Percentiles rank a stretch among this genome's conserved stretches.
These are phyloP conservation scores for Aspergillus ibericus DNA, from an alignment of 2,329 filamentous ascomycete genomes.

Conservation along the genomic window DNA sequence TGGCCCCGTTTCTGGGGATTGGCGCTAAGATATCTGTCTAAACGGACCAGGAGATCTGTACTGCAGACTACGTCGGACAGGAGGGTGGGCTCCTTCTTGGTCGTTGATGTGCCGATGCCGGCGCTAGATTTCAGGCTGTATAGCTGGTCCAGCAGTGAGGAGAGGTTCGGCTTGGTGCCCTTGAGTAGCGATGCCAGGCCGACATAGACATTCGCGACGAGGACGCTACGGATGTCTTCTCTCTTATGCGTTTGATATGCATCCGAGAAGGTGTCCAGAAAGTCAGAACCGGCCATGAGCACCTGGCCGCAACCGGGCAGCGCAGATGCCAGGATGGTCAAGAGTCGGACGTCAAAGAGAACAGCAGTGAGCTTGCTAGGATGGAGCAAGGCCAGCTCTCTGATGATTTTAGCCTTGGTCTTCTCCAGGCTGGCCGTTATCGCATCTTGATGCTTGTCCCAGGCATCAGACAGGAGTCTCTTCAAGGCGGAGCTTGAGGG, in stretches of 20 bases:
- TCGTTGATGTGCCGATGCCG: slow-evolving; percentile 56
- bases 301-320: slow-evolving; percentile 53
- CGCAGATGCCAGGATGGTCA: slow-evolving; percentile 42
- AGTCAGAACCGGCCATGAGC: slow-evolving; percentile 83
- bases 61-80: slow-evolving; percentile 77
- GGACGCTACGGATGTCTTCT: slow-evolving; percentile 61
- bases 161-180: slow-evolving; percentile 66
- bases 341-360: slow-evolving; percentile 31
- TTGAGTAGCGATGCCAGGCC: slow-evolving; percentile 71
- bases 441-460: slow-evolving; percentile 36
- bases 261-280: slow-evolving; percentile 69
- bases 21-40: slow-evolving; percentile 36
- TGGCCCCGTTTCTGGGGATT: slow-evolving; percentile 44
- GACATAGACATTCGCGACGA: slow-evolving; percentile 73
- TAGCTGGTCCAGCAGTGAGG: slow-evolving; percentile 76
- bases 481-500: slow-evolving; percentile 61
- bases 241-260: slow-evolving; percentile 56
- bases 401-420: slow-evolving; percentile 36
- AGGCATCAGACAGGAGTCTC: slow-evolving; percentile 53
- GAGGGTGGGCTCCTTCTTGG: slow-evolving; percentile 57
- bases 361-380: slow-evolving; percentile 17
- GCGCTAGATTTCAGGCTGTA: slow-evolving; percentile 75
- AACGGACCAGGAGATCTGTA: slow-evolving; percentile 65
- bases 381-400: slow-evolving; percentile 25
- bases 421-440: slow-evolving; percentile 40